Base-by-base conservation (phyloP, 805 yeast genomes). In the Metschnikowia kunwiensis region DNA sequence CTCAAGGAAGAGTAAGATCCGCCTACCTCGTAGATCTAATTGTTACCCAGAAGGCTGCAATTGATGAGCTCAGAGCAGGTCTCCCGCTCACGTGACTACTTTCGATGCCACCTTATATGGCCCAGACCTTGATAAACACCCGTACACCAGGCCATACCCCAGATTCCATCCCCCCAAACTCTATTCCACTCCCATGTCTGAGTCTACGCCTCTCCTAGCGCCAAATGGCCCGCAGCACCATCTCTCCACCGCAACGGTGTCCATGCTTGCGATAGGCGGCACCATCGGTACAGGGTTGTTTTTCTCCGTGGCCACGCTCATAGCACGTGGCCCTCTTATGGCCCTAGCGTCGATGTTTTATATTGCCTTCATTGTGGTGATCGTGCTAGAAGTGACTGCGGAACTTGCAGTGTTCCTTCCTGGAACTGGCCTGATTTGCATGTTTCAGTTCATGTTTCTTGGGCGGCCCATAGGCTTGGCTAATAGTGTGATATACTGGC, bases 231-330 rank as follows among this genome's bases (percentile, higher is more conserved):
- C 11, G n/a, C n/a, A n/a, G n/a, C n/a, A n/a, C n/a, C n/a, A 33
- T 7, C 40, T 46, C 18, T 32, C 42, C 22, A 38, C 47, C 5
- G 22, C 36, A 3, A 34, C 43, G 9, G 44, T 41, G 5, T 44
- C 52, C 8, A 49, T 51, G 54, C 48, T 53, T 10, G 44, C 49
- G n/a, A 42, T 55, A 12, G 58, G 57, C 13, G 55, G 55, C 20
- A 55, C 50, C 11, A 47, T 53, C 4, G 58, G 58, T 12, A 50
- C 55, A 3, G 58, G 58, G 1, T 39, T 52, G 22, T 54, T 55
- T 30, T 42, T 47, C 19, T 49, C 53, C 14, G 41, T 53, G 14
- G 34, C 49, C 15, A 27, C 26, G 12, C 32, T 36, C 27, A 27
- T 48, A 18, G 26, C 39, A 5, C 36, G 35, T 17, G 58, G 57